Base-by-base conservation (phyloP, 352 stramenopile species). In the Pseudoperonospora humuli region DNA sequence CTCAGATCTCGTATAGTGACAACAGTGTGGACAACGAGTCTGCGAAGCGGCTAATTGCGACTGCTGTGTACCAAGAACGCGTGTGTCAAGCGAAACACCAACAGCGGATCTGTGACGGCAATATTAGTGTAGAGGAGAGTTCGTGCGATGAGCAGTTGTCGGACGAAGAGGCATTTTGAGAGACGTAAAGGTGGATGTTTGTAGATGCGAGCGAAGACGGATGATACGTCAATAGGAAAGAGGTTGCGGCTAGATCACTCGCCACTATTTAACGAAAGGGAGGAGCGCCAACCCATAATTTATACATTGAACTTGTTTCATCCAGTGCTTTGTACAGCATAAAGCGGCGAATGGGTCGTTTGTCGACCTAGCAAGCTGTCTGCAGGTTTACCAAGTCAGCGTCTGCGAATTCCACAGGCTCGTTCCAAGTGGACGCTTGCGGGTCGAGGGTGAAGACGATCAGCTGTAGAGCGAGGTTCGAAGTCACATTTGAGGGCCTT, bases 1-100 rank as follows among this genome's bases (percentile, higher is more conserved):
- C 75, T n/a, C 80, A 92, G 58, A 89, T 92, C 47, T 92, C 80
- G 43, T 92, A 89, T 60, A 88, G 75, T 23, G 75, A 89, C 55
- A 92, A 92, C 42, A 86, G 70, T 27, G 77, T 92, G 19, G 64
- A 81, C 32, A 86, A 92, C 32, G 54, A 56, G 20, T 62, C 77
- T 1, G 80, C 80, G 11, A 92, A 89, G 74, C 70, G 72, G 5
- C 53, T 83, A 21, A 86, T 92, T 28, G 71, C 73, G 9, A 85
- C 73, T 21, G 60, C 73, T 3, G 74, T 92, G 17, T 86, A 89
- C 40, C 70, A 86, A 37, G 76, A 89, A 31, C 74, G 76, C n/a
- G 64, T 85, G 54, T 71, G 70, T 29, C 76, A 71, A 15, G 53
- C 62, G 9, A 70, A 78, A 41, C 61, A 62, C 2, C 61, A 75